Evolutionary conservation across 495 filamentous ascomycete genomes (phyloP), one percentile per base, ranked within the genome.

Genomic region (Aspergillus conjunctus): DNA sequence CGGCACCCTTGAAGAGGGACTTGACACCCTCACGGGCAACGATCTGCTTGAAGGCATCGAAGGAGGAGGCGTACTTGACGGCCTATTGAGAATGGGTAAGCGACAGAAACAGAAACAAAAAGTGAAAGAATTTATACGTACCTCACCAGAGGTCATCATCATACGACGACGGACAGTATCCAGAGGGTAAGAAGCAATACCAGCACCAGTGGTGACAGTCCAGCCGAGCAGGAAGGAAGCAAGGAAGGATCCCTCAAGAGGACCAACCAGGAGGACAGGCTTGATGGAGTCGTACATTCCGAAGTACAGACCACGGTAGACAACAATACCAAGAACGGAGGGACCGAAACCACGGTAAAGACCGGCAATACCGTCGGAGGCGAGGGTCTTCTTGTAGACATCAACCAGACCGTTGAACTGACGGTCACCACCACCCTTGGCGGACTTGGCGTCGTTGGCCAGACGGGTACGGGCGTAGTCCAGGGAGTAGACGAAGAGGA

Each of bases 271-370:
- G 80, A 97, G 77, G 79, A 97, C 91, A 68, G 94, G 94, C 91
- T 98, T 98, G 86, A 98, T 88, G 68, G 94, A 98, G 83, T 98
- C 94, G 92, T 98, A 98, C 90, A 98, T 90, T 76, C 94, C 94
- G 89, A 98, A 98, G 91, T 98, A 98, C 67, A 98, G 92, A 96
- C 94, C 94, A 91, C 94, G 95, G 90, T 98, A 98, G 80, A 98
- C 95, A 76, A 98, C 79, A 78, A 98, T 98, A 86, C 94, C 94
- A 79, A 88, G 84, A 73, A 98, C 94, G 69, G 95, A 98, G 76
- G 95, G 95, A 84, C 91, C 91, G 90, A 98, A 98, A 85, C 94
- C 94, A 92, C 94, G 94, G 90, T 98, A 98, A 73, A 98, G 91
- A 93, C 95, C 94, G 74, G 88, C 87, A 79, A 98, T 85, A 93